Conservation (phyloP, 768 basidiomycete species). For the Pilatotrama ljubarskyi region DNA sequence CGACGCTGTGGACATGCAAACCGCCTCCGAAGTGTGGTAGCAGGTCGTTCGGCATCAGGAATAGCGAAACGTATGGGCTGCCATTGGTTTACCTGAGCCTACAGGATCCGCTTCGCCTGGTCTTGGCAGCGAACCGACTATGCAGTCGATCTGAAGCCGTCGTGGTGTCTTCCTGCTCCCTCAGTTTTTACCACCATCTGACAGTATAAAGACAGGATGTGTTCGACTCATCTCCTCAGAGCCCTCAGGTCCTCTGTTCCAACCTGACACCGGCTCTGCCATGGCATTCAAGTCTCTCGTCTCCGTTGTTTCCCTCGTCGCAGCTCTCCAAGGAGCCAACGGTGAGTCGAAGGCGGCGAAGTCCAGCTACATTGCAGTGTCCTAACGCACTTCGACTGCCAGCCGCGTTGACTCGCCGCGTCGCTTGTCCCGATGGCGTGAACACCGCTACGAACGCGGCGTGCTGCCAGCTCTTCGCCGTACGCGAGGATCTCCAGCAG, state of each 20-base stretch:
- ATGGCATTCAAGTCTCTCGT: constrained; percentile 29
- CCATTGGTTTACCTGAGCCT: constrained; percentile 2
- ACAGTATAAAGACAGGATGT: constrained; percentile 9
- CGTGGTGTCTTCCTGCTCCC: background rate
- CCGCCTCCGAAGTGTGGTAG: background rate
- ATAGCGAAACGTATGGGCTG: background rate
- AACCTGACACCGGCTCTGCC: background rate
- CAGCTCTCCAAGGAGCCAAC: constrained; percentile 22
- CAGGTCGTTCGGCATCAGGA: background rate
- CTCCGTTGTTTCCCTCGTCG: constrained; percentile 22
- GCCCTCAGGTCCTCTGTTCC: constrained; percentile 3
- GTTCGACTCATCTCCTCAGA: constrained; percentile 5
- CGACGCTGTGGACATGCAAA: constrained; percentile 2
- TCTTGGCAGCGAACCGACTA: background rate
- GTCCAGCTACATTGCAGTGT: background rate
- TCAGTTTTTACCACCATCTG: background rate
- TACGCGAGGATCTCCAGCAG: constrained; percentile 32
- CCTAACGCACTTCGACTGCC: background rate
- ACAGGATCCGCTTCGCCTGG: background rate
- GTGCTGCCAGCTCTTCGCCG: constrained; percentile 34
- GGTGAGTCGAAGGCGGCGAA: constrained; percentile 7
- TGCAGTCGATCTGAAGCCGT: background rate
- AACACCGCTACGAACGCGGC: constrained; percentile 32
- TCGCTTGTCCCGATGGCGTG: constrained; percentile 32
- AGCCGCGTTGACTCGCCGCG: constrained; percentile 26